Base-by-base conservation (phyloP, 2,329 filamentous ascomycete species). In the Colletotrichum agaves region DNA sequence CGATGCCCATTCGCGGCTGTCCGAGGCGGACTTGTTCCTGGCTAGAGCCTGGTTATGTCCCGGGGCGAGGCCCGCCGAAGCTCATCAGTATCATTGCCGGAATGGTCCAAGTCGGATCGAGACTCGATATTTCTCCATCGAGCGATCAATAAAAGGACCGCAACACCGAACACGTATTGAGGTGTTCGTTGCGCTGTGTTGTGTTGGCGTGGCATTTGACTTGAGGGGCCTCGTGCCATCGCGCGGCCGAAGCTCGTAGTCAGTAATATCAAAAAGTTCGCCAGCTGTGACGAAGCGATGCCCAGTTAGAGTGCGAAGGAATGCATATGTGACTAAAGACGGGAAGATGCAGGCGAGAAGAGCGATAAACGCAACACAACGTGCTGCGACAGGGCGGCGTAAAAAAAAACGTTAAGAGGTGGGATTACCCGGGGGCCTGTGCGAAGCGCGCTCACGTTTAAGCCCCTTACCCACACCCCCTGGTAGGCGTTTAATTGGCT, bases 11-110 rank as follows among this genome's bases (percentile, higher is more conserved):
- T 55, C 23, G 39, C 31, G 60, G 53, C 44, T 39, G 53, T 13
- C 23, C 37, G 44, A 31, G 47, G 31, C 56, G 46, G 56, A 23
- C 13, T 41, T 10, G 39, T 46, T 53, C 15, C 27, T 49, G 19
- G 43, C 49, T 33, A 46, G 12, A 56, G 19, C 21, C 61, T 37
- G 21, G 31, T 7, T 23, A 4, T 23, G 3, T 52, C 61, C 61
- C 46, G 44, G 47, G 47, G 55, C 61, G 39, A 60, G 61, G 39
- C 61, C 53, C 55, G 61, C 65, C 21, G 13, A 52, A 47, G 46
- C 64, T 60, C 65, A 68, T 60, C 47, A 68, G 49, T 65, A 68
- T 50, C 17, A 43, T 46, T 47, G 39, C 46, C 35, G n/a, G 44
- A 19, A 11, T 27, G n/a, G 44, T 33, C 50, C 23, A 52, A 37